Base-by-base conservation (phyloP, 2,329 filamentous ascomycete species). In the Emergomyces orientalis region DNA sequence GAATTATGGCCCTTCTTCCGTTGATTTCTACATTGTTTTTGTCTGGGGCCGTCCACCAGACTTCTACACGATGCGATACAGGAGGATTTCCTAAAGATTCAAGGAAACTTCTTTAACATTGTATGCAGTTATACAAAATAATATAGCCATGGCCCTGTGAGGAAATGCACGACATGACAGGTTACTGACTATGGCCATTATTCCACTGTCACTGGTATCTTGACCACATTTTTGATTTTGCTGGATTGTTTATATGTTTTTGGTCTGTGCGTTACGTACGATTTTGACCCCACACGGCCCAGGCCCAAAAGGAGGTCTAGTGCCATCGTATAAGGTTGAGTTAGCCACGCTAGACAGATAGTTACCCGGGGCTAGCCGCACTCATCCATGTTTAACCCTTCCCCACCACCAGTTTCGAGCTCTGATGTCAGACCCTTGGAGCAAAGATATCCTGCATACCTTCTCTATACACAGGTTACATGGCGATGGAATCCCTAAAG, bases 201-300 rank as follows among this genome's bases (percentile, higher is more conserved):
- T n/a, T n/a, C n/a, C n/a, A n/a, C n/a, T n/a, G n/a, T n/a, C n/a
- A n/a, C n/a, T n/a, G n/a, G n/a, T n/a, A n/a, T n/a, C n/a, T n/a
- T n/a, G n/a, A n/a, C n/a, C n/a, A n/a, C n/a, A n/a, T n/a, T n/a
- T n/a, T n/a, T n/a, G n/a, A n/a, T n/a, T n/a, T n/a, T n/a, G n/a
- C n/a, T 9, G 22, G 22, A 27, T 49, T 49, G 45, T 49, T 49
- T 27, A 8, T 13, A 22, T 25, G 7, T 27, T 17, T 7, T 30
- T 52, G n/a, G 49, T 27, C 17, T 22, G 54, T 47, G 45, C 6
- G n/a, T 30, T 51, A n/a, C n/a, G n/a, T n/a, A n/a, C n/a, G n/a
- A n/a, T n/a, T n/a, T n/a, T n/a, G n/a, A 59, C 56, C 56, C 56
- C 56, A 59, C 56, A 58, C 22, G 27, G 8, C n/a, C 17, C 30